Conservation (phyloP, 306 rosid species). For the Amphicarpaea edgeworthii region DNA sequence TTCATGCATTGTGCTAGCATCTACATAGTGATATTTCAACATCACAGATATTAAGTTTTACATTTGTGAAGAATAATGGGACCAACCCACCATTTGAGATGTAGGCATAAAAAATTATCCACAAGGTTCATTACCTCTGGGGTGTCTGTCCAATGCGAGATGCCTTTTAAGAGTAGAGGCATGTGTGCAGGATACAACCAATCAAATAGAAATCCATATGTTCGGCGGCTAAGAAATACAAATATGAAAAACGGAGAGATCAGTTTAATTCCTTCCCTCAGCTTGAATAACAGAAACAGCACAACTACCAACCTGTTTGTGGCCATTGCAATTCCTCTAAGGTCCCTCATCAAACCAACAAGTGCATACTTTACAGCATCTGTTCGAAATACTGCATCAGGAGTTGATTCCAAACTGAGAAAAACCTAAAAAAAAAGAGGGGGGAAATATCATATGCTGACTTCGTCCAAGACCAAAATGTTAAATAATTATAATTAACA, state of each 20-base stretch:
- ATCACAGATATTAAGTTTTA: slow-evolving; percentile 1
- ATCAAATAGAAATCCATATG: slow-evolving; percentile 94
- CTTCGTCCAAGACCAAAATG: slow-evolving; percentile 7
- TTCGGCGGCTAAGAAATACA: slow-evolving; percentile 79
- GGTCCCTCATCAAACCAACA: slow-evolving; percentile 97
- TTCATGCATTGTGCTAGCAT: slow-evolving; percentile 26
- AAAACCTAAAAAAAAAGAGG: slow-evolving; percentile 66
- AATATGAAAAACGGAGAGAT: slow-evolving; percentile 34
- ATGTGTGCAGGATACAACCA: slow-evolving; percentile 96
- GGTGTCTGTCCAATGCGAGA: slow-evolving; percentile 93
- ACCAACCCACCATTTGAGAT: slow-evolving; percentile 7
- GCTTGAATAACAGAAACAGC: slow-evolving; percentile 34
- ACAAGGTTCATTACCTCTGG: slow-evolving; percentile 77
- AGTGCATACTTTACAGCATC: slow-evolving; percentile 85
- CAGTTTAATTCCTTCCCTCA: slow-evolving; percentile 25
- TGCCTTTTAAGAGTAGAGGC: slow-evolving; percentile 89
- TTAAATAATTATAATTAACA: slow-evolving; percentile 23
- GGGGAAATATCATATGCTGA: slow-evolving; percentile 15
- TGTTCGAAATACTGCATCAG: slow-evolving; percentile 92
- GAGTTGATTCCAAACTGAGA: slow-evolving; percentile 85
- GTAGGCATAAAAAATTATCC: slow-evolving; percentile 16
- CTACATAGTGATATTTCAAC: not conserved
- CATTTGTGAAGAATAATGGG: not conserved
- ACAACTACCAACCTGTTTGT: slow-evolving; percentile 73
- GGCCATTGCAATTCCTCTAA: slow-evolving; percentile 98